A percentile compares a stretch with the other conserved stretches of the same genome.
These are phyloP conservation scores for Lipomyces japonicus DNA, from an alignment of 805 yeast genomes.

Conservation along the genomic window DNA sequence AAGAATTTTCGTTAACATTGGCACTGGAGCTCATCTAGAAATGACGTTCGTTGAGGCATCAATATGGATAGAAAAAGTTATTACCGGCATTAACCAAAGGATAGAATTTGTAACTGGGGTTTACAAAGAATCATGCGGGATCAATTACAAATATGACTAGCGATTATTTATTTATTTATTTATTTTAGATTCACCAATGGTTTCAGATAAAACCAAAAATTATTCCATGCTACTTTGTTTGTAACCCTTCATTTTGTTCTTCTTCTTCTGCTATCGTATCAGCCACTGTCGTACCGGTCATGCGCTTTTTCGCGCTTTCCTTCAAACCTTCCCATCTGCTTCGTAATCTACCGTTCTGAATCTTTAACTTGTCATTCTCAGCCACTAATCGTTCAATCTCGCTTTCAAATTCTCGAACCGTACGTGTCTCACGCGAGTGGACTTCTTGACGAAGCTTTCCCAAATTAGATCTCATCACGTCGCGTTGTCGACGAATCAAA, in stretches of 20 bases:
- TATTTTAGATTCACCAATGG: no score
- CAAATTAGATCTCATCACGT: slow-evolving; percentile 34
- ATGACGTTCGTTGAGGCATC: neutral
- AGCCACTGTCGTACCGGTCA: neutral
- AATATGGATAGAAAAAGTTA: neutral
- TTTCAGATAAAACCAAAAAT: no score
- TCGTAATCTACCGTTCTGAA: slow-evolving; percentile 50
- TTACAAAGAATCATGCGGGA: no score
- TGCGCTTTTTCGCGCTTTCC: slow-evolving; percentile 55
- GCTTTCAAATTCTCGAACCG: slow-evolving; percentile 38
- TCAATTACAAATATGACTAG: no score
- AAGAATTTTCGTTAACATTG: neutral
- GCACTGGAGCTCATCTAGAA: neutral
- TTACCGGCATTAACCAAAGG: no score
- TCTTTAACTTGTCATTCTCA: slow-evolving; percentile 47
- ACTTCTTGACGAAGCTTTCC: slow-evolving; percentile 41
- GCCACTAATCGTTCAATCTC: slow-evolving; percentile 40
- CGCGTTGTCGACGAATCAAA: slow-evolving; percentile 35
- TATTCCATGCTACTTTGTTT: neutral
- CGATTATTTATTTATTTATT: no score
- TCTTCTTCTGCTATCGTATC: slow-evolving; percentile 3
- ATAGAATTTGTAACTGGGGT: no score
- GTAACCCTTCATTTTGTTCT: neutral
- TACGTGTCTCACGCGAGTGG: slow-evolving; percentile 39
- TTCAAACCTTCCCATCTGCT: slow-evolving; percentile 65